These are phyloP conservation scores for Volvox carteri DNA, from an alignment of 163 green algal species.

Conservation along the genomic window DNA sequence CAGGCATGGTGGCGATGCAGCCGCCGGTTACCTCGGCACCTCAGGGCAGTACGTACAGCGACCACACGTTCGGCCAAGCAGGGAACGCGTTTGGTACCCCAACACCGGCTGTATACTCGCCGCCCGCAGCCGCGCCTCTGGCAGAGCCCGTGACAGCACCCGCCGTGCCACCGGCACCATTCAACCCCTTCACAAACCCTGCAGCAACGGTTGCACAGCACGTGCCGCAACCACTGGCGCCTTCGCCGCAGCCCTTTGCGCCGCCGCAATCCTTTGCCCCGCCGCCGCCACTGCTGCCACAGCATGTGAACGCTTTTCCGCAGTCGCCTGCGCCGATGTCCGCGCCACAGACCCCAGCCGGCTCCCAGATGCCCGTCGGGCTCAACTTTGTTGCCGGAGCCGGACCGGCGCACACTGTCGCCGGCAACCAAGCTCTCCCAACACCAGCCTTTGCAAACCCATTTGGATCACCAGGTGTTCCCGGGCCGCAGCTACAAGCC, in stretches of 20 bases:
- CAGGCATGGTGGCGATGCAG: neutral
- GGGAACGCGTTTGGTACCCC: neutral
- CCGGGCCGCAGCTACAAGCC: neutral
- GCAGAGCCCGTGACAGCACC: neutral
- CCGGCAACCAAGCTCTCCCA: neutral
- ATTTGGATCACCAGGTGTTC: conserved; percentile 12
- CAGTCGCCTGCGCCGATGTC: neutral
- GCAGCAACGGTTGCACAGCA: neutral
- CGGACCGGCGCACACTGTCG: neutral
- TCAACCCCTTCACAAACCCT: conserved; percentile 50
- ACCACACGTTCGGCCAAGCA: neutral
- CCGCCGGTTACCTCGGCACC: neutral
- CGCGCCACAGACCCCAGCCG: neutral
- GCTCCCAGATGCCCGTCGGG: neutral
- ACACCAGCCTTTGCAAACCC: conserved; percentile 19
- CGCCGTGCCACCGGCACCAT: neutral
- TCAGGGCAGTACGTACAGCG: neutral
- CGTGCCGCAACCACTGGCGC: conserved; percentile 9
- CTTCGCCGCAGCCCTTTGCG: neutral
- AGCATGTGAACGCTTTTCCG: conserved; percentile 22
- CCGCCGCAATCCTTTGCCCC: neutral
- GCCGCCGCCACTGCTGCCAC: neutral
- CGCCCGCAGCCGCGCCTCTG: neutral
- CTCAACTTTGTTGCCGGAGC: neutral
- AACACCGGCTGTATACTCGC: conserved; percentile 3